Evolutionary conservation across 768 basidiomycete species (phyloP).

Genomic region (Boletus sensibilis): DNA sequence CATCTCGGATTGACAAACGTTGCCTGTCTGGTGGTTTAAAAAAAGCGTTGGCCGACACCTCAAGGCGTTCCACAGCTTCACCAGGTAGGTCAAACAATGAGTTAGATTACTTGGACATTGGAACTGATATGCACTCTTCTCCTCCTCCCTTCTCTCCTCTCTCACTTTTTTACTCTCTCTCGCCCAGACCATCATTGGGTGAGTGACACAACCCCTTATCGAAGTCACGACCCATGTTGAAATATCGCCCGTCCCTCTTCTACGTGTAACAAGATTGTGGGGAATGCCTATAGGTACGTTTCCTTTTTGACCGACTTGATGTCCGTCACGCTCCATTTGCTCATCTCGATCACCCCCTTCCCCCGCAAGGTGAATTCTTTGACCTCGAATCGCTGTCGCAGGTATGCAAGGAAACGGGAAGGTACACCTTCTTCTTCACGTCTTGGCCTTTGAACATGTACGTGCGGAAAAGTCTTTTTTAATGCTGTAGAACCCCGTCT

Average conservation of each 20-base stretch:
- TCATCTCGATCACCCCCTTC: not conserved
- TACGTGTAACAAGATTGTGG: constrained; percentile 46
- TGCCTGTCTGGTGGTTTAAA: not conserved
- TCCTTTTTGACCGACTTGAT: not conserved
- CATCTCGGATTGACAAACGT: not conserved
- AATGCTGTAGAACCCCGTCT: no score
- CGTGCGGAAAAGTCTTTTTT: constrained; percentile 17
- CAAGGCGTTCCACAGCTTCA: constrained; percentile 48
- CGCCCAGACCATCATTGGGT: constrained; percentile 58
- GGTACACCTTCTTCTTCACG: constrained; percentile 75
- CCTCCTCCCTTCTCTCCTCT: not conserved
- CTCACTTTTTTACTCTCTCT: no score
- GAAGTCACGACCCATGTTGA: not conserved
- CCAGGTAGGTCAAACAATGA: constrained; percentile 40
- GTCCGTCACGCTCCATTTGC: not conserved
- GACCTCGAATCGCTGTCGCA: constrained; percentile 64
- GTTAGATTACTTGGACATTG: not conserved
- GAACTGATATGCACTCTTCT: not conserved
- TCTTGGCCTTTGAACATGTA: constrained; percentile 76
- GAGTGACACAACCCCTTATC: constrained; percentile 20
- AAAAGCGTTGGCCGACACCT: constrained; percentile 54
- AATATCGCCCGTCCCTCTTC: not conserved
- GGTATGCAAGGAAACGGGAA: constrained; percentile 52
- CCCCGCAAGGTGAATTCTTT: constrained; percentile 59
- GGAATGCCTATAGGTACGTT: constrained; percentile 68